Conservation (phyloP, 2,329 filamentous ascomycete genomes). For the Beauveria brongniartii region DNA sequence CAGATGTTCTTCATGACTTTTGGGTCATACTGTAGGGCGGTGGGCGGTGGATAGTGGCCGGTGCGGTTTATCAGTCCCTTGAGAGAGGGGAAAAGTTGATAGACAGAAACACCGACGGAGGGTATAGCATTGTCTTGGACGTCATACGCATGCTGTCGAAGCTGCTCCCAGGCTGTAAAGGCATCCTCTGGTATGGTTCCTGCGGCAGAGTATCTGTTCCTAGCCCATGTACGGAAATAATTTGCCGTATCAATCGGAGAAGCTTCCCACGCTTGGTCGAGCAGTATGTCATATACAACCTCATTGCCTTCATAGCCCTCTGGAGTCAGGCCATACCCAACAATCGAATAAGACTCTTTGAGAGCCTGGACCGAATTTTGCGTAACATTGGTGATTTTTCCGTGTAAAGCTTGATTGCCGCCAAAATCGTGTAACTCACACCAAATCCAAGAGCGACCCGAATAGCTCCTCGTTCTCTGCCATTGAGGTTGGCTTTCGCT, state of each 20-base stretch:
- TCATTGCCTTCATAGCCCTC: constrained; percentile 40
- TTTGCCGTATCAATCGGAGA: constrained; percentile 32
- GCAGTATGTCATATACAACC: constrained; percentile 41
- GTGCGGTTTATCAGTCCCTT: neutral
- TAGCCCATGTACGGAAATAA: constrained; percentile 40
- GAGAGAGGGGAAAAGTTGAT: neutral
- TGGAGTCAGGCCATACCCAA: neutral
- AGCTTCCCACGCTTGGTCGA: constrained; percentile 42
- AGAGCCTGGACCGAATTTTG: constrained; percentile 36
- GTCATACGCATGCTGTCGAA: neutral
- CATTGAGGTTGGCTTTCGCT: constrained; percentile 42
- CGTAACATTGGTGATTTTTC: constrained; percentile 40
- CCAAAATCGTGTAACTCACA: constrained; percentile 44
- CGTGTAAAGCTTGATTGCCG: constrained; percentile 40
- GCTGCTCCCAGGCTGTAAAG: neutral
- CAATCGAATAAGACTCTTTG: constrained; percentile 31
- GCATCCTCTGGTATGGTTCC: neutral
- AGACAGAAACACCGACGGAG: neutral
- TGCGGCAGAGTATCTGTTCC: constrained; percentile 29
- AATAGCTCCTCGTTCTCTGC: constrained; percentile 41
- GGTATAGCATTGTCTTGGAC: neutral
- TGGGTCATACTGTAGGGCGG: neutral
- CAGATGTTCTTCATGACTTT: neutral
- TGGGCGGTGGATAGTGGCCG: neutral
- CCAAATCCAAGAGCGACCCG: constrained; percentile 47